These are phyloP conservation scores for Tulasnella calospora DNA, from an alignment of 768 basidiomycete species.

Conservation along the genomic window DNA sequence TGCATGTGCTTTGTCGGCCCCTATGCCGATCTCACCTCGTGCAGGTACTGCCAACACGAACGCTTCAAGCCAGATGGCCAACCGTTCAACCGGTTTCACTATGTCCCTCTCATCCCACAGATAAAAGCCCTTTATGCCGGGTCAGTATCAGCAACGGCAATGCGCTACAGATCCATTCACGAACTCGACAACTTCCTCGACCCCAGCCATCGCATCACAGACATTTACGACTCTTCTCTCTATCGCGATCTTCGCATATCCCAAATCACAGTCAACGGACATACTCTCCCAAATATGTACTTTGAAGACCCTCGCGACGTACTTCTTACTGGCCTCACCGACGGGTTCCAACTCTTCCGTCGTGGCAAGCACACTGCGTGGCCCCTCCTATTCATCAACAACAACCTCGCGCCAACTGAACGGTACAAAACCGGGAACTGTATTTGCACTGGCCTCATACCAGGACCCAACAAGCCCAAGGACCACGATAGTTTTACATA, in stretches of 20 bases:
- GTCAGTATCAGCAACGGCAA: not conserved
- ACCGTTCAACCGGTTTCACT: not conserved
- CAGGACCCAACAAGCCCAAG: constrained; percentile 44
- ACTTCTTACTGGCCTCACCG: not conserved
- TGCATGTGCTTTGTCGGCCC: not conserved
- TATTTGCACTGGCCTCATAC: constrained; percentile 44
- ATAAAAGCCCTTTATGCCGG: not conserved
- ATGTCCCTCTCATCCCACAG: not conserved
- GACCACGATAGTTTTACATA: constrained; percentile 41
- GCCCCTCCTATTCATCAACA: constrained; percentile 43
- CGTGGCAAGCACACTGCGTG: constrained; percentile 37
- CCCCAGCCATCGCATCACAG: not conserved
- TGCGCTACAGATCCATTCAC: not conserved
- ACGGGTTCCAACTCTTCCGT: constrained; percentile 44
- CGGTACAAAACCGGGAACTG: constrained; percentile 39
- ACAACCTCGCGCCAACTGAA: constrained; percentile 42
- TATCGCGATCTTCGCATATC: not conserved
- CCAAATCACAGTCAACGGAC: not conserved
- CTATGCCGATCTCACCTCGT: not conserved
- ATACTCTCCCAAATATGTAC: not conserved
- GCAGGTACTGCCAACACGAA: not conserved
- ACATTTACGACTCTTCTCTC: not conserved
- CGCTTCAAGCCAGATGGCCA: not conserved
- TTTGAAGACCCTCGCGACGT: constrained; percentile 5
- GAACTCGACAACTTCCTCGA: not conserved